phyloP scores from a whole-genome alignment of 768 basidiomycete species.

The Lentinula boryana region DNA sequence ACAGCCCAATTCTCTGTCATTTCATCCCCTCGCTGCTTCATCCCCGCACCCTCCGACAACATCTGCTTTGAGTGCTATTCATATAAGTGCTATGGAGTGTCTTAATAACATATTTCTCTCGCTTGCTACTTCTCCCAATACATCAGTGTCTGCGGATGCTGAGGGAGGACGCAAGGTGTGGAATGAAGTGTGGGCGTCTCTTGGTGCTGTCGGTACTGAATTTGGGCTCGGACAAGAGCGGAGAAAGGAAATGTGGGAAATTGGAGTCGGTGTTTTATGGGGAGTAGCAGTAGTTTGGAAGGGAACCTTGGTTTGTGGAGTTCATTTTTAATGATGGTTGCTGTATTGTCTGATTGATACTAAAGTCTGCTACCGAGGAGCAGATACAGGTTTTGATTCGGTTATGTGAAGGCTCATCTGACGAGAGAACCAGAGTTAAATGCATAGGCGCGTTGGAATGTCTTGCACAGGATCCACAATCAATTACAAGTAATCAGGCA shows the following conservation, averaged over 20 bases:
- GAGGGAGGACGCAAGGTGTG: slow-evolving; percentile 53
- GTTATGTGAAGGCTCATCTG: slow-evolving; percentile 49
- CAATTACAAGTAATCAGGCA: slow-evolving; percentile 64
- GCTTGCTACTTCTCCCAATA: slow-evolving; percentile 43
- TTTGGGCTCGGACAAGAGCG: slow-evolving; percentile 58
- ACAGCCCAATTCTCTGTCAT: slow-evolving; percentile 75
- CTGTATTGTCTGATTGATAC: not conserved
- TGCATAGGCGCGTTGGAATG: slow-evolving; percentile 84
- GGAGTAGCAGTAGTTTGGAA: slow-evolving; percentile 78
- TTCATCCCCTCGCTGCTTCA: slow-evolving; percentile 61
- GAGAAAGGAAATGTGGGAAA: slow-evolving; percentile 71
- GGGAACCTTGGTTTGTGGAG: slow-evolving; percentile 48
- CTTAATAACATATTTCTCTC: slow-evolving; percentile 87
- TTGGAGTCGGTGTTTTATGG: slow-evolving; percentile 81
- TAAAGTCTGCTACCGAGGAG: slow-evolving; percentile 50
- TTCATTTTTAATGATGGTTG: not conserved
- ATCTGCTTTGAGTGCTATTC: slow-evolving; percentile 76
- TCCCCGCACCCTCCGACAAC: slow-evolving; percentile 88
- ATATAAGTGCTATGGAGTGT: slow-evolving; percentile 82
- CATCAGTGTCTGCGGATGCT: slow-evolving; percentile 35
- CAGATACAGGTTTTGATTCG: slow-evolving; percentile 63
- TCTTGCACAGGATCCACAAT: slow-evolving; percentile 64
- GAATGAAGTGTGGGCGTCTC: slow-evolving; percentile 58
- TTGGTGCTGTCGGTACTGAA: slow-evolving; percentile 55
- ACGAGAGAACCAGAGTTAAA: slow-evolving; percentile 58